These are phyloP conservation scores for Ceratobasidium theobromae DNA, from an alignment of 1,284 basidiomycete genomes.

Conservation along the genomic window DNA sequence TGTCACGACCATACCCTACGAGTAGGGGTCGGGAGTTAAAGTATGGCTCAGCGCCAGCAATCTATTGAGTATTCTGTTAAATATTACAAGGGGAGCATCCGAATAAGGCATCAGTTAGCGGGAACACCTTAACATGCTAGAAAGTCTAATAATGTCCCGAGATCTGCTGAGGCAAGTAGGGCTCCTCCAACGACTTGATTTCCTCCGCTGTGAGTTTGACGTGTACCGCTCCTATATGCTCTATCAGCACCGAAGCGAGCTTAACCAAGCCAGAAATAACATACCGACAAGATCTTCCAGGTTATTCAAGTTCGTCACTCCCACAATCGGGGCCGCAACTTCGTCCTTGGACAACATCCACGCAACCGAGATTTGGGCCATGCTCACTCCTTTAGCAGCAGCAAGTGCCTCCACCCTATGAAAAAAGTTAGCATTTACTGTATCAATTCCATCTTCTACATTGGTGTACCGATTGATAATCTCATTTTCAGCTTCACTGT, in stretches of 20 bases:
- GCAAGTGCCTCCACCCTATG: slow-evolving; percentile 39
- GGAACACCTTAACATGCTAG: background rate
- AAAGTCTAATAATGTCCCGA: background rate
- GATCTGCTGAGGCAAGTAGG: slow-evolving; percentile 11
- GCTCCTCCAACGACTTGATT: slow-evolving; percentile 30
- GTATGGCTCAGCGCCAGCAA: background rate
- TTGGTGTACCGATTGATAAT: slow-evolving; percentile 1
- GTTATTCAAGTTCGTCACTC: slow-evolving; percentile 29
- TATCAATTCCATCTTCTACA: background rate
- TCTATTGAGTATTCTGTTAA: background rate
- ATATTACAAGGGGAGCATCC: background rate
- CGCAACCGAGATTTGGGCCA: background rate
- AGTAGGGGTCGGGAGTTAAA: background rate
- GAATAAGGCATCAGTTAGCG: background rate
- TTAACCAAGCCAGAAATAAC: background rate
- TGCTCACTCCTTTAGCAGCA: slow-evolving; percentile 38
- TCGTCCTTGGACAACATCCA: slow-evolving; percentile 11
- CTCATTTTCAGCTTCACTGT: background rate
- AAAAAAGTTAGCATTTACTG: background rate
- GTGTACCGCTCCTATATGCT: slow-evolving; percentile 26
- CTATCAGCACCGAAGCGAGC: background rate
- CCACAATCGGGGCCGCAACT: slow-evolving; percentile 24
- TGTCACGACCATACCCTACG: background rate
- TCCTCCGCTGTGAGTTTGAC: slow-evolving; percentile 34
- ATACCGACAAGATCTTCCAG: slow-evolving; percentile 14